Conservation (phyloP, 2,329 filamentous ascomycete genomes). For the Uncinocarpus reesii region DNA sequence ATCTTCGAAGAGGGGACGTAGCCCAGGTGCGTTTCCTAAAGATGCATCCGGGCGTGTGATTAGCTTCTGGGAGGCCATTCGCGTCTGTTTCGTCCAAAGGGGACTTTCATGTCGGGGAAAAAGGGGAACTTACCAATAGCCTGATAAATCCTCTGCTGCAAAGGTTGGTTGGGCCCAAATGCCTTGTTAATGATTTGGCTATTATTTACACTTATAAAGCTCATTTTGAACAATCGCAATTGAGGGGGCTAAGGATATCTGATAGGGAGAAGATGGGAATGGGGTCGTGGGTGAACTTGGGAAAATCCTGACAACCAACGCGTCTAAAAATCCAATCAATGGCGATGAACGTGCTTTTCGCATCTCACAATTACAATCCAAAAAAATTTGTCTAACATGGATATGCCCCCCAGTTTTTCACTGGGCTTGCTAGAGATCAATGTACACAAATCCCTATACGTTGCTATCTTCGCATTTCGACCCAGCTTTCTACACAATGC, state of each 20-base stretch:
- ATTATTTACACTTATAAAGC: conserved; percentile 27
- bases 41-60: neutral
- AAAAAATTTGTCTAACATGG: no score
- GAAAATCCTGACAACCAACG: neutral
- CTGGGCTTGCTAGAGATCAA: neutral
- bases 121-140: conserved; percentile 30
- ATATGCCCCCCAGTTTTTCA: neutral
- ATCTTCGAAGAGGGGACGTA: conserved; percentile 39
- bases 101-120: neutral
- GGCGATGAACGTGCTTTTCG: no score
- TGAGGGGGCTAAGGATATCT: neutral
- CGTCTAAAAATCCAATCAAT: neutral
- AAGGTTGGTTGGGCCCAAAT: conserved; percentile 30
- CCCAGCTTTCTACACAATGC: no score
- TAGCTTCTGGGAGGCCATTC: neutral
- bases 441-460: no score
- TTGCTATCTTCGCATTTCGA: no score
- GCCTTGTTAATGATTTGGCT: conserved; percentile 30
- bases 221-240: conserved; percentile 23
- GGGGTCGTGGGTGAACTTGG: neutral
- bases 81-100: neutral
- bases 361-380: no score
- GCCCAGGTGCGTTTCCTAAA: conserved; percentile 29
- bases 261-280: neutral
- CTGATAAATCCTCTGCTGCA: conserved; percentile 36